These are phyloP conservation scores for Trichoderma oligosporum DNA, from an alignment of 2,329 filamentous ascomycete genomes.

Conservation along the genomic window DNA sequence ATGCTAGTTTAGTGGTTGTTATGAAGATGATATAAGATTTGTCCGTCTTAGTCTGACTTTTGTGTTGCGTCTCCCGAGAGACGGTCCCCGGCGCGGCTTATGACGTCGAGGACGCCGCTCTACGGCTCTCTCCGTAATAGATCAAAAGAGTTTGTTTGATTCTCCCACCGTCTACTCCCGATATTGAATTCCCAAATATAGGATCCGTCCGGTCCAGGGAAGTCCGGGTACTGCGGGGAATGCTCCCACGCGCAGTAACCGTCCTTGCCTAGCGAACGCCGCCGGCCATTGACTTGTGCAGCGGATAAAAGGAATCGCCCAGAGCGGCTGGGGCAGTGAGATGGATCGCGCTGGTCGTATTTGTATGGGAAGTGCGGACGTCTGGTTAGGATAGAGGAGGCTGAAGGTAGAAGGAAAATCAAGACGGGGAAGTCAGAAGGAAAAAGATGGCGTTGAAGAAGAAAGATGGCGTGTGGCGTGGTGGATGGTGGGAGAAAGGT, in stretches of 20 bases:
- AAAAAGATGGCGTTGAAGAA: constrained; percentile 7
- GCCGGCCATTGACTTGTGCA: constrained; percentile 52
- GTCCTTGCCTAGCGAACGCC: constrained; percentile 51
- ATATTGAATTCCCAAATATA: constrained; percentile 11
- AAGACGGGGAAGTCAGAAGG: background rate
- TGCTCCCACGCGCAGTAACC: constrained; percentile 56
- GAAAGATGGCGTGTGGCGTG: background rate
- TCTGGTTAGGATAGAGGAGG: constrained; percentile 12
- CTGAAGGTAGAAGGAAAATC: constrained; percentile 3
- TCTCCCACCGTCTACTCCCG: background rate
- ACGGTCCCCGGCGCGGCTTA: constrained; percentile 1
- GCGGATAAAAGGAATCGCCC: constrained; percentile 13
- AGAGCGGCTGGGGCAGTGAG: constrained; percentile 9
- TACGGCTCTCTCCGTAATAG: background rate
- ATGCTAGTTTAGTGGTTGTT: background rate
- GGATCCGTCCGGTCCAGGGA: constrained; percentile 25
- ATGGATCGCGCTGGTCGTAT: constrained; percentile 8
- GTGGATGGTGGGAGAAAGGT: constrained; percentile 10
- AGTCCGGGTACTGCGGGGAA: constrained; percentile 54
- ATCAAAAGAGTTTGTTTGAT: background rate
- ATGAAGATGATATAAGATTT: constrained; percentile 1
- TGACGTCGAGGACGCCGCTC: constrained; percentile 13
- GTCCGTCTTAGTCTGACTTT: background rate
- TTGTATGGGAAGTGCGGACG: background rate
- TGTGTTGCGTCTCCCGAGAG: background rate